Percentiles rank a stretch among this genome's conserved stretches.
Conservation (phyloP, 768 basidiomycete genomes). For the Pulveroboletus sp. region DNA sequence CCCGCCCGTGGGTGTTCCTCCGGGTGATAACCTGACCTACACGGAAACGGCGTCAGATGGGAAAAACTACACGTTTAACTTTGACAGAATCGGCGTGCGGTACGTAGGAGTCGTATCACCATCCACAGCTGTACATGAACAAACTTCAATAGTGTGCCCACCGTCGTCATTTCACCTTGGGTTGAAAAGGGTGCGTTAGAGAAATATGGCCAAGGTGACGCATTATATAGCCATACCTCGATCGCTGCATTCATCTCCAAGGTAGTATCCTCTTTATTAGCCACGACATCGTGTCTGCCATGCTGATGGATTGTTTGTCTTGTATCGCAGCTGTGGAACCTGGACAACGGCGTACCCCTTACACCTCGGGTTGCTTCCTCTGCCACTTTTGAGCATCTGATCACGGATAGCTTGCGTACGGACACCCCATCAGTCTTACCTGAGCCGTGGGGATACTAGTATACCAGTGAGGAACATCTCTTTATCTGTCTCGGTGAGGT, state of each 20-base stretch:
- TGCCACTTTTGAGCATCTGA: conserved; percentile 23
- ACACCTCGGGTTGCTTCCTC: conserved; percentile 20
- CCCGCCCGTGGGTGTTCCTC: conserved; percentile 19
- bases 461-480: not conserved
- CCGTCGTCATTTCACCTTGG: conserved; percentile 25
- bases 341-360: conserved; percentile 20
- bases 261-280: not conserved
- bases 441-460: conserved; percentile 22
- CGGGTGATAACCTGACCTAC: conserved; percentile 23
- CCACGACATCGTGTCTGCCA: not conserved
- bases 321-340: conserved; percentile 20
- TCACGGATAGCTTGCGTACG: conserved; percentile 19
- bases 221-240: conserved; percentile 22
- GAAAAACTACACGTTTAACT: conserved; percentile 17
- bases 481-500: too few species aligned
- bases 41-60: conserved; percentile 21
- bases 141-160: conserved; percentile 11
- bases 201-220: conserved; percentile 2
- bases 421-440: conserved; percentile 15
- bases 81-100: conserved; percentile 25
- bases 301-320: not conserved
- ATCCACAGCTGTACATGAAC: not conserved
- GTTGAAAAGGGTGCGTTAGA: conserved; percentile 20
- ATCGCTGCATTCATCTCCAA: conserved; percentile 22
- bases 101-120: not conserved